Evolutionary conservation across 2,329 filamentous ascomycete species (phyloP).

Genomic region (Xylaria sp.): DNA sequence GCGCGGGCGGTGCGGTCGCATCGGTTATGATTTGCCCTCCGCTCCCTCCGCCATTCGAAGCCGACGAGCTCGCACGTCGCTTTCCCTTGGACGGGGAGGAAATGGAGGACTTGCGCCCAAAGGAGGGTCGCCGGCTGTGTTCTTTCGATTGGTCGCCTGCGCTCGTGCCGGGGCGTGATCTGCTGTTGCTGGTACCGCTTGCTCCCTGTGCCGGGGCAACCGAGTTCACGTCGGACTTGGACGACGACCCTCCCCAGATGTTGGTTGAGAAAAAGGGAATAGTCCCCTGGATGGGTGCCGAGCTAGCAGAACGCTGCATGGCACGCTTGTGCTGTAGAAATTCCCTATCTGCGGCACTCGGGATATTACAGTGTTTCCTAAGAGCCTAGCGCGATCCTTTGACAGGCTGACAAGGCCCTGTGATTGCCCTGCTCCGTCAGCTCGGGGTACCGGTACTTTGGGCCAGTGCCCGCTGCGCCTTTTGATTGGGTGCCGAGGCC

Average conservation of each 20-base stretch:
- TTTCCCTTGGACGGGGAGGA: conserved; percentile 54
- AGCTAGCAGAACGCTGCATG: conserved; percentile 39
- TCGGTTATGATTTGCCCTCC: conserved; percentile 55
- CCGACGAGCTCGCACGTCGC: conserved; percentile 57
- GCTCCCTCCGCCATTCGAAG: conserved; percentile 50
- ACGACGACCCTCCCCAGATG: conserved; percentile 45
- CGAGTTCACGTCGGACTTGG: conserved; percentile 40
- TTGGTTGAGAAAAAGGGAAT: conserved; percentile 48
- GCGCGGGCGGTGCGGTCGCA: conserved; percentile 61
- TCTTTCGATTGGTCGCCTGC: conserved; percentile 47
- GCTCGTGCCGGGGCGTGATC: conserved; percentile 53
- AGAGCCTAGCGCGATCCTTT: conserved; percentile 36
- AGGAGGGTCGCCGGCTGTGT: conserved; percentile 63
- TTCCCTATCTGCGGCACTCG: conserved; percentile 28
- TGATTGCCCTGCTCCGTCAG: not conserved
- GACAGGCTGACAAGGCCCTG: conserved; percentile 26
- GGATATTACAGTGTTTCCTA: conserved; percentile 27
- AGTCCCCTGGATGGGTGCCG: conserved; percentile 36
- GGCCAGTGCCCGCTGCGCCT: not conserved
- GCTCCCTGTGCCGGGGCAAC: conserved; percentile 20
- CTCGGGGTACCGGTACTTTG: conserved; percentile 19
- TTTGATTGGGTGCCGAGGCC: conserved; percentile 31
- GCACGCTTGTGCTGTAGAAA: conserved; percentile 23
- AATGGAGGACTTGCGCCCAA: conserved; percentile 65
- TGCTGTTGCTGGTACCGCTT: conserved; percentile 35